Percentiles rank a stretch among this genome's conserved stretches.
Conservation (phyloP, 345 rosid species). For the Rhizophora apiculata region DNA sequence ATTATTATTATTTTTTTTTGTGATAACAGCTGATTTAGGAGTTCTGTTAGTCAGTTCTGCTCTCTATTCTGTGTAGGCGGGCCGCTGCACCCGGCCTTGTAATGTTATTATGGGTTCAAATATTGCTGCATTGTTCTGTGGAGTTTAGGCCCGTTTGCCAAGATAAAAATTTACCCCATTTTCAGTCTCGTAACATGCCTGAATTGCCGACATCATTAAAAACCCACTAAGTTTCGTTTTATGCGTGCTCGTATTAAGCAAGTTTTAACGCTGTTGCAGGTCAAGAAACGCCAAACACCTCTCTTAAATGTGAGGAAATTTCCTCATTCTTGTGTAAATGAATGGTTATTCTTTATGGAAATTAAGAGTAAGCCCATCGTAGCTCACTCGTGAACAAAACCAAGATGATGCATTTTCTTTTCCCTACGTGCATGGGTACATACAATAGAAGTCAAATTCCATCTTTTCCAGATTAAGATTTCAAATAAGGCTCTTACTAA, state of each 20-base stretch:
- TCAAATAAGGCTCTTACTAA: no score
- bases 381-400: neutral
- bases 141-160: no score
- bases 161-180: neutral
- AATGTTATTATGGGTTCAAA: neutral
- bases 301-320: constrained; percentile 48
- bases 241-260: neutral
- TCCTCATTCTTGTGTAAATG: neutral
- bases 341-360: neutral
- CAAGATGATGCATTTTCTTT: neutral
- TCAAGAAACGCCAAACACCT: constrained; percentile 66
- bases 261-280: constrained; percentile 41
- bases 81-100: neutral
- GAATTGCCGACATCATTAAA: no score
- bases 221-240: neutral
- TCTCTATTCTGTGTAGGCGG: neutral
- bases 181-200: neutral
- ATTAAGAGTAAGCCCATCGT: neutral
- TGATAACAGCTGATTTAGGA: neutral
- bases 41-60: neutral
- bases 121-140: no score
- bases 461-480: no score
- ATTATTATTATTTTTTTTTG: no score
- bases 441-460: no score
- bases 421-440: neutral